Base-by-base conservation (phyloP, 768 basidiomycete species). In the Austroboletus eburneus region DNA sequence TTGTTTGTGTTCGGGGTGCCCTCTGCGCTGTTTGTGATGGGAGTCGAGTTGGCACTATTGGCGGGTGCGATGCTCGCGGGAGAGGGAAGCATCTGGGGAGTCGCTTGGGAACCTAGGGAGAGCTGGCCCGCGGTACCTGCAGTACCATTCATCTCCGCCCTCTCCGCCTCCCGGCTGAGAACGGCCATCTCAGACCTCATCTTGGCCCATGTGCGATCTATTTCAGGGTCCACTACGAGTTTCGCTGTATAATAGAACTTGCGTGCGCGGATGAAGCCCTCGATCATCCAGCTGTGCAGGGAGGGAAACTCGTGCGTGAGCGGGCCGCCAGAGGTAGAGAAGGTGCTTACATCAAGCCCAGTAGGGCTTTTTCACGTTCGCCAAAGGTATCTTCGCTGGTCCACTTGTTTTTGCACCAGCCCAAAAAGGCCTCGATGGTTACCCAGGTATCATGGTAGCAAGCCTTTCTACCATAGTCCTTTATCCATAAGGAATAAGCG, bases 401-500 rank as follows among this genome's bases (percentile, higher is more conserved):
- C 85, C 87, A 87, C 57, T 87, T 85, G 57, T 71, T 70, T 66
- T 81, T 86, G 56, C 83, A 86, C 80, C 83, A 85, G 18, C 66
- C 66, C n/a, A 89, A 69, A 54, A 85, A 87, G 3, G 76, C 79
- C 51, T 80, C 75, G 55, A 84, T 82, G 10, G 83, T 86, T 12
- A 68, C 61, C 87, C 87, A 89, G 16, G 80, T 80, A 42, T 78
- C 76, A 35, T 69, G 71, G 57, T 72, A 73, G 63, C 85, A 87
- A 7, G 66, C 57, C 47, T 74, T 73, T 48, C 73, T 72, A 54
- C 70, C 64, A 57, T 81, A 79, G 50, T 89, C 87, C 57, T 77
- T 82, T 65, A 78, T 81, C 90, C 89, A 93, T 54, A 88, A 74
- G 5, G 86, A 77, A 61, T 89, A 93, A 4, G 85, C 80, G 68